Base-by-base conservation (phyloP, 2,329 filamentous ascomycete species). In the Acrodontium crateriforme region DNA sequence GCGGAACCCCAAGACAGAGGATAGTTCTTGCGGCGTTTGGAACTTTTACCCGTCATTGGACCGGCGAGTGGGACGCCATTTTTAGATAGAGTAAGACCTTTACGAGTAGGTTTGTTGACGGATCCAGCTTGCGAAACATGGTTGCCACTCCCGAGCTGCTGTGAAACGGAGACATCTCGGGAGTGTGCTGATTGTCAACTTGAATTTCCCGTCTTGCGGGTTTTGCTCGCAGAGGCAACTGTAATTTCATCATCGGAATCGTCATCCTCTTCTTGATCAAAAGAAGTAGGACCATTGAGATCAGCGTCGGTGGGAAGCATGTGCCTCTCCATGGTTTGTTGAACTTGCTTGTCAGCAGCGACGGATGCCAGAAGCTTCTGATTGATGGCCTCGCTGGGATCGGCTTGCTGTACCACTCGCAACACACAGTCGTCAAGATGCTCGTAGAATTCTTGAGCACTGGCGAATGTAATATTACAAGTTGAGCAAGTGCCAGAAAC, bases 361-460 rank as follows among this genome's bases (percentile, higher is more conserved):
- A 81, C 69, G 6, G 75, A 64, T 0, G 62, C 56, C 23, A 71
- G 57, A 16, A 61, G 55, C 35, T 63, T 60, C 44, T 66, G 60
- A 45, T 71, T 71, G 53, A 69, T 68, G 10, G 64, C 66, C 39
- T 71, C 67, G 29, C 59, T 62, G 3, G 66, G 67, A 36, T 70
- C 66, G 38, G 67, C 63, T 41, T 67, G 64, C 44, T 70, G 67
- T 16, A 76, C 71, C 13, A 75, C 68, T 17, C 70, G 67, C 34
- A 76, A 55, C 9, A 75, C 71, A 47, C 71, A 76, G 53, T 75
- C 71, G 45, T 76, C 87, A 40, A 94, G 63, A 63, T 95, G 87
- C 60, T 95, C 87, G 54, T 95, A 94, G 59, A 94, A 94, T 49
- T 94, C 87, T 55, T 95, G 87, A 3, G 87, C 82, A 35, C 78